Conservation (phyloP, 345 rosid genomes). For the Arabis alpina region DNA sequence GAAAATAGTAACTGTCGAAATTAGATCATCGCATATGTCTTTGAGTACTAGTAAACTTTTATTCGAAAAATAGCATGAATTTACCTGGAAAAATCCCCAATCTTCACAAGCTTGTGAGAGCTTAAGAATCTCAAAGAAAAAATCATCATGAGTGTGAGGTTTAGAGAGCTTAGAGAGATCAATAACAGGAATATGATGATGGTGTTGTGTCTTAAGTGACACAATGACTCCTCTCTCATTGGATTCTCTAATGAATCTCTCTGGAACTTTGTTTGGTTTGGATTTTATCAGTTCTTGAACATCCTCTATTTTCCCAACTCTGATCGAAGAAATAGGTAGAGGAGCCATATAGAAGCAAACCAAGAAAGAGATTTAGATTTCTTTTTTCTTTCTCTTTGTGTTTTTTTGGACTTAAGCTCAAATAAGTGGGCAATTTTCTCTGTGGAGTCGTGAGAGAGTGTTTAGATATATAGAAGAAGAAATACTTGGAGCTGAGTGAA, state of each 20-base stretch:
- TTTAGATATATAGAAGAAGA: conserved; percentile 36
- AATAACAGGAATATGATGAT: conserved; percentile 62
- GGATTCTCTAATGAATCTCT: conserved; percentile 69
- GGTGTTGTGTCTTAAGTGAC: conserved; percentile 37
- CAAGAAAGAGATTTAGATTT: conserved; percentile 4
- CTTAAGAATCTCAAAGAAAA: conserved; percentile 46
- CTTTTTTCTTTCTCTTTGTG: neutral
- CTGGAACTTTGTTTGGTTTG: conserved; percentile 66
- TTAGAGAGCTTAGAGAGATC: conserved; percentile 65
- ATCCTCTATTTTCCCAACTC: conserved; percentile 85
- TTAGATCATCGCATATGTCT: neutral
- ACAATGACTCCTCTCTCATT: conserved; percentile 58
- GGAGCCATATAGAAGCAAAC: conserved; percentile 62
- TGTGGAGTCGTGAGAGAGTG: conserved; percentile 37
- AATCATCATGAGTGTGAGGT: conserved; percentile 46
- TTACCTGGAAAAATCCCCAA: conserved; percentile 98
- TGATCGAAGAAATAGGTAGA: conserved; percentile 52
- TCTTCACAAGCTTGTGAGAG: conserved; percentile 79
- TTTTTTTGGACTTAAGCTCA: conserved; percentile 20
- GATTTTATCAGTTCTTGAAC: conserved; percentile 82
- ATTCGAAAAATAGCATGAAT: neutral
- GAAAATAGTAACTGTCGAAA: neutral
- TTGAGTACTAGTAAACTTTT: neutral
- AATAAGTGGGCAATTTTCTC: conserved; percentile 22
- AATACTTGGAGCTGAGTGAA: conserved; percentile 30